Percentiles rank a stretch among this genome's conserved stretches.
These are phyloP conservation scores for Blastobotrys malaysiensis DNA, from an alignment of 1,139 yeast genomes.

Conservation along the genomic window DNA sequence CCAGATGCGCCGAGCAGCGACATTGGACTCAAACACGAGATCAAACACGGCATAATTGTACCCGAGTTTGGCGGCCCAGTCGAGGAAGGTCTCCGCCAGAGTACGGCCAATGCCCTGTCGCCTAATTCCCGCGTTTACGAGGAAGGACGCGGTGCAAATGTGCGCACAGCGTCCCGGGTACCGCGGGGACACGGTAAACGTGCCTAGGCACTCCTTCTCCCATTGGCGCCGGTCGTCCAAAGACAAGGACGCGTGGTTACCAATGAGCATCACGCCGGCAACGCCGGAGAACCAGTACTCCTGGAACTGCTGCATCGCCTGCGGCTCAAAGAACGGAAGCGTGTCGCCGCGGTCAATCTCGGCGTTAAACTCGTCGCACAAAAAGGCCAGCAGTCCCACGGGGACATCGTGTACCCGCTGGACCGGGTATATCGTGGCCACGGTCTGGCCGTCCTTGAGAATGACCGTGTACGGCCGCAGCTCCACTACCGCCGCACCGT, in stretches of 20 bases:
- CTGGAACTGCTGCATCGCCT: conserved; percentile 67
- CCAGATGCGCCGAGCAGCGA: conserved; percentile 72
- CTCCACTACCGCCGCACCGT: conserved; percentile 33
- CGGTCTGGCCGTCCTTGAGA: conserved; percentile 81
- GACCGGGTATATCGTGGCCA: conserved; percentile 88
- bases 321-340: conserved; percentile 73
- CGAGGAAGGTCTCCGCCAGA: conserved; percentile 72
- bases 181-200: conserved; percentile 77
- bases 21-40: conserved; percentile 81
- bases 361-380: conserved; percentile 89
- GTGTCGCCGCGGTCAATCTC: conserved; percentile 89
- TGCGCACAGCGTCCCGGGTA: conserved; percentile 92
- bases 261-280: conserved; percentile 78
- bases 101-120: conserved; percentile 92
- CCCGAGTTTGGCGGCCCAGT: conserved; percentile 89
- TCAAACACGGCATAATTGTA: conserved; percentile 81
- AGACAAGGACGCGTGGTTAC: conserved; percentile 29
- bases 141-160: conserved; percentile 83
- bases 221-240: conserved; percentile 51
- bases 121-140: conserved; percentile 88
- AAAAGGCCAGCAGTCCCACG: conserved; percentile 66
- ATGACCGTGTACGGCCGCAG: conserved; percentile 49
- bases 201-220: conserved; percentile 87
- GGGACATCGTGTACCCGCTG: conserved; percentile 61
- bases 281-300: conserved; percentile 84